Base-by-base conservation (phyloP, 2,329 filamentous ascomycete species). In the Fusarium solani-melongenae region DNA sequence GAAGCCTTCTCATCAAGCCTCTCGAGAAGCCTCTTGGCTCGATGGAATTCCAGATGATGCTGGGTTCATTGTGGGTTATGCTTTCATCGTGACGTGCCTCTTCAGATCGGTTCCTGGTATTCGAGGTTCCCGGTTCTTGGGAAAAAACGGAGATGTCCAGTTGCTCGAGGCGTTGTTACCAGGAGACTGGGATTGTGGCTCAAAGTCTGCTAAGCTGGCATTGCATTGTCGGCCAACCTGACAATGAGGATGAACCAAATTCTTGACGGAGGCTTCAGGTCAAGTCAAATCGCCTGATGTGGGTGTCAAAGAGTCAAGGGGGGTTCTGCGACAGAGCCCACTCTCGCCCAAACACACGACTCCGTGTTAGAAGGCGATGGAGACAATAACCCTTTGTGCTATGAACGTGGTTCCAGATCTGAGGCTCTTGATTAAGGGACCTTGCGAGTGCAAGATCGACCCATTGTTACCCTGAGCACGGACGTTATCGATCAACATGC, bases 121-220 rank as follows among this genome's bases (percentile, higher is more conserved):
- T 49, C 44, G 15, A n/a, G 38, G 53, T 31, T 9, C 17, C 27
- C n/a, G 34, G 64, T 27, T 44, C 15, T 27, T 24, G 34, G 61
- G 15, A 24, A 44, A 11, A 44, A 56, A 46, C 62, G 51, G 62
- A 64, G 38, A 64, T 46, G 62, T 39, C 41, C 44, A 39, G 15
- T 20, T 24, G 14, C 44, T 39, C 29, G 17, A 39, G 63, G 53
- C 63, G 57, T 49, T 61, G 29, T 36, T 53, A 31, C 39, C 36
- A 51, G 41, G 31, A 51, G 20, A 69, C 39, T 20, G 55, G 29
- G 62, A 51, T 56, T 39, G 65, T 74, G 71, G 71, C 71, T 74
- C 24, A 15, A 74, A 74, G 71, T 66, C 49, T 51, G 41, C 69
- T 60, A 10, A 10, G 27, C 27, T 33, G 10, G 33, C 38, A 39